Evolutionary conservation across 2,329 filamentous ascomycete species (phyloP).

Genomic region (Harringtonia aguacate): DNA sequence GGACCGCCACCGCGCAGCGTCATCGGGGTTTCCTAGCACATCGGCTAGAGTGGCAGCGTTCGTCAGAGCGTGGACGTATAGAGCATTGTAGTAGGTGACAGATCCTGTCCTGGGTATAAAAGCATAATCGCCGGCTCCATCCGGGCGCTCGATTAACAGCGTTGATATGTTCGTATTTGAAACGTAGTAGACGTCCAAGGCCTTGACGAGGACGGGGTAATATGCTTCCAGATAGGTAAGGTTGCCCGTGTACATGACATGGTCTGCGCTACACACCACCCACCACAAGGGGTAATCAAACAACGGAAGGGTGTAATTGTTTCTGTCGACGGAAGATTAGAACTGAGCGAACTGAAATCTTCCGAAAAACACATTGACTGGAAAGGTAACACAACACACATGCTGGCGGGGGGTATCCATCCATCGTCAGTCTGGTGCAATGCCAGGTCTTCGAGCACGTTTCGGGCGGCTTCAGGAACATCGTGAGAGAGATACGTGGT

Average conservation of each 20-base stretch:
- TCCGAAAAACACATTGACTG: not conserved
- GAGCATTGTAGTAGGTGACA: conserved; percentile 41
- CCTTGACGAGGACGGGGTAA: conserved; percentile 27
- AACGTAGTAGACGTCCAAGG: conserved; percentile 35
- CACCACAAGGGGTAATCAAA: conserved; percentile 45
- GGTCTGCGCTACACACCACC: conserved; percentile 36
- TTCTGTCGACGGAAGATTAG: conserved; percentile 15
- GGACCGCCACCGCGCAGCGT: conserved; percentile 27
- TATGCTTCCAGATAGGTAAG: conserved; percentile 27
- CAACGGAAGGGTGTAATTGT: conserved; percentile 33
- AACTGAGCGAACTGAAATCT: not conserved
- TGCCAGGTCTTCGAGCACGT: conserved; percentile 38
- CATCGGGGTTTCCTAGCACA: conserved; percentile 17
- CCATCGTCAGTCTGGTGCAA: conserved; percentile 37
- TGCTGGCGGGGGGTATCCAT: conserved; percentile 44
- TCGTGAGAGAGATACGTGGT: conserved; percentile 38
- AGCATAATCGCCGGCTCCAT: conserved; percentile 38
- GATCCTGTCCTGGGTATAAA: conserved; percentile 35
- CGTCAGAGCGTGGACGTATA: conserved; percentile 34
- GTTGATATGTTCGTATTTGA: conserved; percentile 27
- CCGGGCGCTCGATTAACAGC: conserved; percentile 27
- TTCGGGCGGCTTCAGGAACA: conserved; percentile 26
- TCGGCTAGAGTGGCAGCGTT: conserved; percentile 32
- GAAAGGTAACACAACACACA: conserved; percentile 21
- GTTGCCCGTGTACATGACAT: conserved; percentile 39